Evolutionary conservation across 2,329 filamentous ascomycete species (phyloP), one percentile per base, ranked within the genome.

Genomic region (Bipolaris bicolor): DNA sequence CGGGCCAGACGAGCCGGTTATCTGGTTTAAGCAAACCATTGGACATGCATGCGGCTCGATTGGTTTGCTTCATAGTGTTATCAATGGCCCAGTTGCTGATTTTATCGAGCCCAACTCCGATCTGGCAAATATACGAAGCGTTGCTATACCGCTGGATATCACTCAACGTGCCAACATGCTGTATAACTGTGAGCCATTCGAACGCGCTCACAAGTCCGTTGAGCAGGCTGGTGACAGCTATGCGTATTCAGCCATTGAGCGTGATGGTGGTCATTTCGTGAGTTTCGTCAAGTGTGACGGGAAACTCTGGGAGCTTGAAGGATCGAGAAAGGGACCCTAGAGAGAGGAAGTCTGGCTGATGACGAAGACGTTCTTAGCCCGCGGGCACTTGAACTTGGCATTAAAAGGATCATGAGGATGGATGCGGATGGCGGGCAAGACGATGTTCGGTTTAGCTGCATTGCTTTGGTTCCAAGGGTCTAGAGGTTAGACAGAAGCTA

Each of bases 251-350:
- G 90, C 91, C 5, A 83, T 85, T 26, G 89, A 90, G 68, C 57
- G 54, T 55, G 82, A 96, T 16, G 92, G 96, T 73, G 81, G 96
- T 68, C 93, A 98, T 80, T 97, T 95, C 75, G 92, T 97, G 49
- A 92, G 90, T 70, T 97, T 97, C 78, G 89, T 94, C 49, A 93
- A 92, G 80, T 82, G 81, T 3, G 78, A 77, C 51, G 86, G 89
- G 73, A 88, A 87, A 47, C 80, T 94, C 46, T 94, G 89, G 86
- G 91, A 94, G 79, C 75, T 94, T 66, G 90, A 94, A 77, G 91
- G 91, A 0, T 74, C 81, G 24, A 80, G 88, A 53, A 88, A 87
- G 64, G 90, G 90, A 0, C 90, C 1, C 75, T 93, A 47, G 85
- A 90, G 62, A 80, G 90, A n/a, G 79, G 79, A 7, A 45, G 31